Percentiles rank a stretch among this genome's conserved stretches.
Conservation (phyloP, 2,329 filamentous ascomycete species). For the Ilyonectria robusta region DNA sequence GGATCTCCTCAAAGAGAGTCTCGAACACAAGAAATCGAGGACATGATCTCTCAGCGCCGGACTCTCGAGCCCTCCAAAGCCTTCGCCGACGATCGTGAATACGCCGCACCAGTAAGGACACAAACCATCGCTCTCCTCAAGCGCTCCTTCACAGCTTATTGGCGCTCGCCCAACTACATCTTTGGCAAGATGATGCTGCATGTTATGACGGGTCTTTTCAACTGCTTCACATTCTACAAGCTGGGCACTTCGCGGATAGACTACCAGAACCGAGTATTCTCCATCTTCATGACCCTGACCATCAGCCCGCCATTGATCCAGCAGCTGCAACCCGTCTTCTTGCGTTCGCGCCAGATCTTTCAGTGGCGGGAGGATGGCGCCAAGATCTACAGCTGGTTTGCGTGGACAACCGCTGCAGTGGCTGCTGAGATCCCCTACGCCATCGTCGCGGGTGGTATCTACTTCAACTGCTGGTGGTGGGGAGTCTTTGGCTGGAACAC, state of each 20-base stretch:
- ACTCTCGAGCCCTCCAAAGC: slow-evolving; percentile 53
- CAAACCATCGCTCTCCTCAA: slow-evolving; percentile 70
- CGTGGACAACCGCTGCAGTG: slow-evolving; percentile 76
- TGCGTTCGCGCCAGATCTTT: slow-evolving; percentile 77
- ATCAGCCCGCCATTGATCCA: slow-evolving; percentile 83
- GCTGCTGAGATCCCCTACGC: slow-evolving; percentile 80
- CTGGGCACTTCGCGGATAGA: slow-evolving; percentile 70
- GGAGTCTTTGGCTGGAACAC: slow-evolving; percentile 64
- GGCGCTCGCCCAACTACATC: slow-evolving; percentile 75
- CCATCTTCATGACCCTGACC: slow-evolving; percentile 82
- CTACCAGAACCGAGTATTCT: slow-evolving; percentile 81
- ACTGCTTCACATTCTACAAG: slow-evolving; percentile 79
- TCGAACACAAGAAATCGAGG: slow-evolving; percentile 65
- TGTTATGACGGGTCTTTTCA: slow-evolving; percentile 76
- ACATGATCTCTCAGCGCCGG: slow-evolving; percentile 63
- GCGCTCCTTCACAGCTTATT: slow-evolving; percentile 74
- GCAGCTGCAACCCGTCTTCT: slow-evolving; percentile 81
- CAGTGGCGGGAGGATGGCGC: slow-evolving; percentile 80
- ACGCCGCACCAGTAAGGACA: slow-evolving; percentile 69
- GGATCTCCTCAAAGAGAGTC: slow-evolving; percentile 63
- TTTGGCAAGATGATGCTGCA: slow-evolving; percentile 74
- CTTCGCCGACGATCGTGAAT: slow-evolving; percentile 70
- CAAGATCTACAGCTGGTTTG: slow-evolving; percentile 84
- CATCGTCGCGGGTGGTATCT: slow-evolving; percentile 71
- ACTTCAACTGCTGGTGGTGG: slow-evolving; percentile 70